Base-by-base conservation (phyloP, 768 basidiomycete genomes). In the Auricularia heimuer region DNA sequence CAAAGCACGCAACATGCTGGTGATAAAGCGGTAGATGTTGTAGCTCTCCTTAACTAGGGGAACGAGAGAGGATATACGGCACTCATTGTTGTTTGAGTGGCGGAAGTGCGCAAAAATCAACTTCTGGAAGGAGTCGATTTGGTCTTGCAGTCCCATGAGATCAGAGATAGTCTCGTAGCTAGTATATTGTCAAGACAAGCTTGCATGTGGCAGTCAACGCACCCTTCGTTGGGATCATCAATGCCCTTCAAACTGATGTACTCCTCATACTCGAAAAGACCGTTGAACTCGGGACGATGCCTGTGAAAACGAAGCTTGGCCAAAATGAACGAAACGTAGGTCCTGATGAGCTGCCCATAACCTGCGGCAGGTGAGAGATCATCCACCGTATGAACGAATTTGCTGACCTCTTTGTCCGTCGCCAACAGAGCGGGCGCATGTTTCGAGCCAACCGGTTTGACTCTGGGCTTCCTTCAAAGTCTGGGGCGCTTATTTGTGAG, bases 211-310 rank as follows among this genome's bases (percentile, higher is more conserved):
- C 36, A 51, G 10, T 4, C 24, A 4, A 74, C 88, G 67, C 74
- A 97, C 96, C 97, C 97, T 80, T 99, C 96, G 74, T 98, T 98
- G 8, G 97, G 97, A 79, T 99, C 94, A 73, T 98, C 94, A 67
- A 98, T 97, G 29, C 93, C 94, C 76, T 97, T 96, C 71, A 99
- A 78, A 29, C 92, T 93, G 68, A 99, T 86, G 73, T 99, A 99
- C 76, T 99, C 97, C 73, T 98, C 95, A 70, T 99, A 99, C 76
- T 99, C 97, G 73, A 99, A 99, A 4, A 99, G 78, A 33, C 97
- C 97, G 75, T 98, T 98, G 79, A 99, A 99, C 74, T 98, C 97
- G 2, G 93, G 92, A 71, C 97, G 87, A 51, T 96, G 81, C 34
- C 93, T 89, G 75, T 98, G 97, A 76, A 98, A 98, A 51, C 94